These are phyloP conservation scores for Penicillium corylophilum DNA, from an alignment of 2,329 filamentous ascomycete species.

Conservation along the genomic window DNA sequence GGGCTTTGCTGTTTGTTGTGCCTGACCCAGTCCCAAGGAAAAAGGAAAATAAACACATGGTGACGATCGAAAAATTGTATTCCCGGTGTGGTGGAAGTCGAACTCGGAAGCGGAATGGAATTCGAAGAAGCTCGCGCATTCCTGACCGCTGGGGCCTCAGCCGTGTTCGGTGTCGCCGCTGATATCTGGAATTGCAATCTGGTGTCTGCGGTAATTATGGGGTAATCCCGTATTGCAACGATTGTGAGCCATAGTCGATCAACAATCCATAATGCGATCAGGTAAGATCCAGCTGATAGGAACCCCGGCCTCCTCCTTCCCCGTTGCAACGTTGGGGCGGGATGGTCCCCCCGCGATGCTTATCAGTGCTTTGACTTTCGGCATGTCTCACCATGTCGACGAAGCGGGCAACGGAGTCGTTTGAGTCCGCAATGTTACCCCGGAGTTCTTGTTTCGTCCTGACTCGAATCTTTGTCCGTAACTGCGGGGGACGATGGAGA, in stretches of 20 bases:
- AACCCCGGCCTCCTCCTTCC: not conserved
- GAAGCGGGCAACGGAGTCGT: too few species aligned
- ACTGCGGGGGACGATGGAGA: not conserved
- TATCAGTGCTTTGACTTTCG: constrained; percentile 8
- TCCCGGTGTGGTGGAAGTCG: not conserved
- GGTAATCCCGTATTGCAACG: not conserved
- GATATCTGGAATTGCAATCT: not conserved
- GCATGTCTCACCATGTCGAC: constrained; percentile 4
- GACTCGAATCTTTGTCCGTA: not conserved
- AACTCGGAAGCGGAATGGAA: not conserved
- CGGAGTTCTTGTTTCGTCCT: constrained; percentile 3
- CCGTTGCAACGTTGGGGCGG: constrained; percentile 19
- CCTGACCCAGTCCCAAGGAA: too few species aligned
- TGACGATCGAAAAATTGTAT: not conserved
- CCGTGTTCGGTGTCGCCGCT: not conserved
- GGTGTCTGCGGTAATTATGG: not conserved
- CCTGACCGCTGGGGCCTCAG: not conserved
- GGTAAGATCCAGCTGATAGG: not conserved
- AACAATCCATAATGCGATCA: not conserved
- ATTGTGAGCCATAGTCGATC: not conserved
- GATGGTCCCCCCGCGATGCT: constrained; percentile 8
- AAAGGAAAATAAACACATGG: not conserved
- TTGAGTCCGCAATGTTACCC: constrained; percentile 6
- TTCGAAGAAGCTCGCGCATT: not conserved
- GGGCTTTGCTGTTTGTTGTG: not conserved